Evolutionary conservation across 2,329 filamentous ascomycete genomes (phyloP).

Genomic region (Celoporthe dispersa): DNA sequence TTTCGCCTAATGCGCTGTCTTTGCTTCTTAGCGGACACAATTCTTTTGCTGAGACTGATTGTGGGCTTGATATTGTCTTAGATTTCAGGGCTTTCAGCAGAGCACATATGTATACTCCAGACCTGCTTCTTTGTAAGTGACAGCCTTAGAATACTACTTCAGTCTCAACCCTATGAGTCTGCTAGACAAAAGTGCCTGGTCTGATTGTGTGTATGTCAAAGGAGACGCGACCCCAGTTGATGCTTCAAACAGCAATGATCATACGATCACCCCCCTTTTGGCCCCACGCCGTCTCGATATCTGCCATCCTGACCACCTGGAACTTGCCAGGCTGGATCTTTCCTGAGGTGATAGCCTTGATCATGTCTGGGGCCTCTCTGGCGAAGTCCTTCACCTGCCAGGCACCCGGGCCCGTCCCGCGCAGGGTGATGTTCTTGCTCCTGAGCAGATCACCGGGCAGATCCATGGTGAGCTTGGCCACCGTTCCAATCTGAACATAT

Average conservation of each 20-base stretch:
- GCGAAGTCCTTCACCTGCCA: slow-evolving; percentile 43
- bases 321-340: slow-evolving; percentile 41
- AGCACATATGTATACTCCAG: too few species aligned
- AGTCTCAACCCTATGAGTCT: not conserved
- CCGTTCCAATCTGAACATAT: slow-evolving; percentile 56
- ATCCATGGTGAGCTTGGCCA: slow-evolving; percentile 43
- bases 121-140: too few species aligned
- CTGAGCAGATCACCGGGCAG: slow-evolving; percentile 51
- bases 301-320: slow-evolving; percentile 32
- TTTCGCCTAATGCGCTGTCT: not conserved
- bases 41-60: not conserved
- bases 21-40: not conserved
- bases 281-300: slow-evolving; percentile 16
- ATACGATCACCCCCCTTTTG: slow-evolving; percentile 9
- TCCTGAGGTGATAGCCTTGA: slow-evolving; percentile 39
- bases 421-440: slow-evolving; percentile 52
- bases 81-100: not conserved
- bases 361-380: slow-evolving; percentile 36
- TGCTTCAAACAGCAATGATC: not conserved
- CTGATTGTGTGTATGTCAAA: not conserved
- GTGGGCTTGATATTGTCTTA: not conserved
- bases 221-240: not conserved
- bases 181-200: not conserved
- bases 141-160: not conserved
- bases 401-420: slow-evolving; percentile 51